Percentiles rank a stretch among this genome's conserved stretches.
Evolutionary conservation across 148 eudicot genomes (phyloP).

Genomic region (Camellia sinensis): DNA sequence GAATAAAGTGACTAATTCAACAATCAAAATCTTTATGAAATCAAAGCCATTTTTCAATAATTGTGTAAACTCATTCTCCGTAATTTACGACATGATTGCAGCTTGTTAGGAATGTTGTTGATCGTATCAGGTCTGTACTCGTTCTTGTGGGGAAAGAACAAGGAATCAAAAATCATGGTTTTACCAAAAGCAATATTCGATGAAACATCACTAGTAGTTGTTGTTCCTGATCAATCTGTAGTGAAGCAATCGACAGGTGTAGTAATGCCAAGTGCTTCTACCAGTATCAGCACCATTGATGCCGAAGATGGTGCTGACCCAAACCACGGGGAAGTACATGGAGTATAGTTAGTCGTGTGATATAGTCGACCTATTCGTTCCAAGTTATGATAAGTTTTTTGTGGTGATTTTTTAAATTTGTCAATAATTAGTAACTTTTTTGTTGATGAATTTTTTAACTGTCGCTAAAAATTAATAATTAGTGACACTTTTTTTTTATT

Average conservation of each 20-base stretch:
- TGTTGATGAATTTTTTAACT: too few species aligned
- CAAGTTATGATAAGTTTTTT: too few species aligned
- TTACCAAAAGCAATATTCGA: neutral
- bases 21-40: too few species aligned
- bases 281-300: neutral
- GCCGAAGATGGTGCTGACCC: neutral
- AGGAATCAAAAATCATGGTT: conserved; percentile 17
- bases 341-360: neutral
- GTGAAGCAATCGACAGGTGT: conserved; percentile 16
- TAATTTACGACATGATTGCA: conserved; percentile 24
- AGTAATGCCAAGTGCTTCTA: conserved; percentile 19
- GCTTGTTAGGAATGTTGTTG: conserved; percentile 53
- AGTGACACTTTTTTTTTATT: too few species aligned
- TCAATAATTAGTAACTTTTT: too few species aligned
- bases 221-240: neutral
- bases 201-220: neutral
- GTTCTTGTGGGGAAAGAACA: conserved; percentile 56
- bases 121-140: conserved; percentile 52
- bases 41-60: too few species aligned
- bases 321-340: neutral
- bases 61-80: neutral
- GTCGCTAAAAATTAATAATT: too few species aligned
- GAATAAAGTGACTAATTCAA: too few species aligned
- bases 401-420: too few species aligned
- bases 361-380: too few species aligned